phyloP scores from a whole-genome alignment of 208 protist genomes.

The Trypanosoma platydactyli region DNA sequence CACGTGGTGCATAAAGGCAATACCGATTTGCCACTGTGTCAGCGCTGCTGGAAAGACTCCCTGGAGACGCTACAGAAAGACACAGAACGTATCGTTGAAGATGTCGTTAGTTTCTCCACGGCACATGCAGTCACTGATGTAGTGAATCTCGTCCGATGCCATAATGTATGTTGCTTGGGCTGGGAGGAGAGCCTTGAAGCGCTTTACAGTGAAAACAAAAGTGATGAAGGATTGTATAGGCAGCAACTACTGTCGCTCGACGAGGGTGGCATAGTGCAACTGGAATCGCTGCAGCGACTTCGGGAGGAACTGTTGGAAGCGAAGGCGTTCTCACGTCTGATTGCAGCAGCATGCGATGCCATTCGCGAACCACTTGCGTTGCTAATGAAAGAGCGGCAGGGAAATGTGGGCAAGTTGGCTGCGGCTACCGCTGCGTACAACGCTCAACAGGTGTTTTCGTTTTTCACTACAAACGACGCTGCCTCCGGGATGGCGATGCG shows the following conservation, averaged over 20 bases:
- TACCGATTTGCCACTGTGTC: constrained; percentile 23
- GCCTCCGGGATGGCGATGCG: constrained; percentile 4
- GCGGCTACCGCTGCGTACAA: constrained; percentile 9
- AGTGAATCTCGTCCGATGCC: constrained; percentile 14
- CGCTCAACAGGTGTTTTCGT: constrained; percentile 35
- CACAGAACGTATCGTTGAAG: constrained; percentile 7
- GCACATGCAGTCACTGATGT: not conserved
- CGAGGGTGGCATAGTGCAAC: not conserved
- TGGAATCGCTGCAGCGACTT: constrained; percentile 17
- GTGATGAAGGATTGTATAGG: not conserved
- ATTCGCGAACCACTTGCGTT: not conserved
- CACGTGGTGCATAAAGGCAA: constrained; percentile 16
- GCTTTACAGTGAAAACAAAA: not conserved
- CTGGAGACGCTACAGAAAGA: constrained; percentile 10
- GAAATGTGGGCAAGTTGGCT: not conserved
- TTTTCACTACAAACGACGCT: constrained; percentile 40
- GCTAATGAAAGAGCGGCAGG: not conserved
- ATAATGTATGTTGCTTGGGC: not conserved
- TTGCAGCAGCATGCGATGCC: not conserved
- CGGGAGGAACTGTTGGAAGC: constrained; percentile 17
- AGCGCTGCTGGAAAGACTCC: constrained; percentile 22
- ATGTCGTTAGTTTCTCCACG: constrained; percentile 3
- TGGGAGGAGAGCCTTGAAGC: not conserved
- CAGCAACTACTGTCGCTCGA: not conserved
- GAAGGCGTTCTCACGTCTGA: not conserved